phyloP scores from a whole-genome alignment of 148 eudicot genomes.

The Talinum fruticosum region DNA sequence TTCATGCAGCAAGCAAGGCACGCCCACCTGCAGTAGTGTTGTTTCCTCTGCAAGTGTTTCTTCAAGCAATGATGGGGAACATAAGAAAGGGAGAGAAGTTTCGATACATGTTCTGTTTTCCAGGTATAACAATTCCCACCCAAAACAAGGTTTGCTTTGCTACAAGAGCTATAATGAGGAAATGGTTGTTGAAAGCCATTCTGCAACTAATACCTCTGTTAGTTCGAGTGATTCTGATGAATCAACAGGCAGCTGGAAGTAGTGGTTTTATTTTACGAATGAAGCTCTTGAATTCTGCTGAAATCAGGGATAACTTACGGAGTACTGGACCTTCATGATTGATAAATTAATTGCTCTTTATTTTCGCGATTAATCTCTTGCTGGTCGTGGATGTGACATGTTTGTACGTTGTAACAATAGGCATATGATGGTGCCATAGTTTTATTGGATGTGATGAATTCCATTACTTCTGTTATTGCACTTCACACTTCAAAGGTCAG shows the following conservation, averaged over 20 bases:
- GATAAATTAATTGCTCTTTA: not conserved
- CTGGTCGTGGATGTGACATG: not conserved
- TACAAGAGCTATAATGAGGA: not conserved
- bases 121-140: slow-evolving; percentile 25
- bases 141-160: slow-evolving; percentile 7
- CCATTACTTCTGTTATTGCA: not conserved
- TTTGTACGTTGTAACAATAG: slow-evolving; percentile 3
- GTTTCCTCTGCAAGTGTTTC: slow-evolving; percentile 2
- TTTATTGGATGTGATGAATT: not conserved
- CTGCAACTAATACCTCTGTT: slow-evolving; percentile 8
- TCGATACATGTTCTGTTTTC: slow-evolving; percentile 32
- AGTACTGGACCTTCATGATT: not conserved
- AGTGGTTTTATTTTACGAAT: not conserved
- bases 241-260: slow-evolving; percentile 21
- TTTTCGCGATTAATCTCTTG: not conserved
- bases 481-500: too few relatives aligned
- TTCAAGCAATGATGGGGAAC: slow-evolving; percentile 1
- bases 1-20: slow-evolving; percentile 17
- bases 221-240: slow-evolving; percentile 29
- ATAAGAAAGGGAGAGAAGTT: slow-evolving; percentile 12
- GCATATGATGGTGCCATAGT: not conserved
- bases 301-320: not conserved
- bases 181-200: slow-evolving; percentile 12
- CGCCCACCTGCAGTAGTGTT: not conserved
- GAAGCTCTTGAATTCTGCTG: not conserved